phyloP scores from a whole-genome alignment of 169 alveolate species.

The Eimeria tenella region DNA sequence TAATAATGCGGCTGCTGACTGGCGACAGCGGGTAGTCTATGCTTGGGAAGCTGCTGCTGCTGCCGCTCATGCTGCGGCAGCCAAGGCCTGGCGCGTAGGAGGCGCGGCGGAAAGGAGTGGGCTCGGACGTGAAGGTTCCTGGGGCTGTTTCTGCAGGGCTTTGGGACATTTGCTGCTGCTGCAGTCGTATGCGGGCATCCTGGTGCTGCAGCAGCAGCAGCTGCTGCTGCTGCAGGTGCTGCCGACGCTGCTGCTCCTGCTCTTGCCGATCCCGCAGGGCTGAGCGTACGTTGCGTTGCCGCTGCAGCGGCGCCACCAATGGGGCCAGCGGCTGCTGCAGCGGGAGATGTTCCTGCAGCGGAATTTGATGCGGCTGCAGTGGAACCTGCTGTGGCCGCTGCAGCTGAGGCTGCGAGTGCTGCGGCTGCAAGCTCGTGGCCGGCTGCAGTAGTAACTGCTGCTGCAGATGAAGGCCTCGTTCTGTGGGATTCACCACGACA shows the following conservation, averaged over 20 bases:
- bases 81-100: slow-evolving; percentile 6
- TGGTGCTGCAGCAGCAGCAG: slow-evolving; percentile 65
- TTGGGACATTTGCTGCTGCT: slow-evolving; percentile 35
- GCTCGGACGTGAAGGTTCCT: slow-evolving; percentile 20
- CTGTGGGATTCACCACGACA: not conserved
- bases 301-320: not conserved
- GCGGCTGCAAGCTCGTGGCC: slow-evolving; percentile 1
- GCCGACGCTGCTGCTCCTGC: slow-evolving; percentile 63
- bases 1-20: not conserved
- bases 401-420: not conserved
- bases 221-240: slow-evolving; percentile 68
- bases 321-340: slow-evolving; percentile 30
- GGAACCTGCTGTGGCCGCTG: not conserved
- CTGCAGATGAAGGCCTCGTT: slow-evolving; percentile 45
- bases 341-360: not conserved
- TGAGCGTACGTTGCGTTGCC: slow-evolving; percentile 7
- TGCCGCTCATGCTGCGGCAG: slow-evolving; percentile 60
- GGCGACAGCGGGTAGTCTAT: not conserved
- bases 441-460: slow-evolving; percentile 47
- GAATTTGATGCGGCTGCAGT: not conserved
- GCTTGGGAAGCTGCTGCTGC: slow-evolving; percentile 30
- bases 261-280: slow-evolving; percentile 42
- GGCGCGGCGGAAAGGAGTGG: not conserved
- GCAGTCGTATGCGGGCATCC: slow-evolving; percentile 47
- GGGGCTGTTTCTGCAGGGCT: not conserved